Conservation (phyloP, 345 rosid genomes). For the Anastatica hierochuntica region DNA sequence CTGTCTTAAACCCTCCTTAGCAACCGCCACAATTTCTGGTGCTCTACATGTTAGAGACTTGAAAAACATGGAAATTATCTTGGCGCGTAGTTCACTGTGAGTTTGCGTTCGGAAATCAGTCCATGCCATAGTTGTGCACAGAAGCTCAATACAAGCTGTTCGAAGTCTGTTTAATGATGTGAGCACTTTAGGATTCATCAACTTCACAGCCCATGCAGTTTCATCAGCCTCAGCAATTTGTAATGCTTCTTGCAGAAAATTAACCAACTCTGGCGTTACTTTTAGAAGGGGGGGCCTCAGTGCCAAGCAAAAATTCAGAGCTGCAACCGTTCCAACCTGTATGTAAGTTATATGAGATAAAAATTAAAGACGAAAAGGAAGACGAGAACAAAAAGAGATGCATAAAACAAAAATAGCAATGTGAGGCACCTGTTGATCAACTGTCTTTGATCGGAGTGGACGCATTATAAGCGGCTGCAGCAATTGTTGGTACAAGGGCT, state of each 20-base stretch:
- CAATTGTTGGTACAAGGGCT: conserved; percentile 70
- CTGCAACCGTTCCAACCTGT: conserved; percentile 94
- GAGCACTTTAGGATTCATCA: conserved; percentile 79
- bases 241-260: conserved; percentile 95
- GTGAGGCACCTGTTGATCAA: conserved; percentile 86
- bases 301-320: conserved; percentile 91
- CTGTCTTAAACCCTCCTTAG: conserved; percentile 98
- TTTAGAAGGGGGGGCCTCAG: conserved; percentile 96
- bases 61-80: conserved; percentile 97
- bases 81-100: conserved; percentile 81
- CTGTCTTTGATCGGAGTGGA: conserved; percentile 82
- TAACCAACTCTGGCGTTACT: conserved; percentile 90
- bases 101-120: conserved; percentile 74
- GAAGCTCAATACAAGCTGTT: conserved; percentile 93
- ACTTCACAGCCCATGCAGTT: conserved; percentile 74
- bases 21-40: conserved; percentile 95
- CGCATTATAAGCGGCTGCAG: conserved; percentile 89
- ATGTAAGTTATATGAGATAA: conserved; percentile 19
- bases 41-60: conserved; percentile 91
- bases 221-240: conserved; percentile 99
- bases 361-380: conserved; percentile 9
- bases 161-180: conserved; percentile 77
- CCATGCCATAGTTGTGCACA: conserved; percentile 99
- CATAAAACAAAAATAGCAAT: conserved; percentile 5
- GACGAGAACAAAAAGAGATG: conserved; percentile 7